Evolutionary conservation across 495 filamentous ascomycete genomes (phyloP).

Genomic region (Lepidopterella palustris): DNA sequence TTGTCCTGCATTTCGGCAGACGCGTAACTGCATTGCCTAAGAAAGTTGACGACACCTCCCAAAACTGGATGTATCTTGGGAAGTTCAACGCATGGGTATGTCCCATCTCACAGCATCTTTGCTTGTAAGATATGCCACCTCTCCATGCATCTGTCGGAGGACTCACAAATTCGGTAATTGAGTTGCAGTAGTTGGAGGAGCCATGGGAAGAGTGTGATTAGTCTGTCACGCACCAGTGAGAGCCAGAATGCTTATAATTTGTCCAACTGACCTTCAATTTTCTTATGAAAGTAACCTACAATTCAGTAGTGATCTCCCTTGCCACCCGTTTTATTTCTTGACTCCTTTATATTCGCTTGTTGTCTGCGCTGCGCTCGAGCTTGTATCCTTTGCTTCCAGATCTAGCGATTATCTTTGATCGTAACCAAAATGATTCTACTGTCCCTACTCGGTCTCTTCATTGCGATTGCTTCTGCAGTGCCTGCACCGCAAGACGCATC

Average conservation of each 20-base stretch:
- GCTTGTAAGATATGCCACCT: background rate
- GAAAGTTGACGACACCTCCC: background rate
- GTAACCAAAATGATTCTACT: conserved; percentile 9
- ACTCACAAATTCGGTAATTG: background rate
- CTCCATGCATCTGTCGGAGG: background rate
- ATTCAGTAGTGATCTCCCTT: background rate
- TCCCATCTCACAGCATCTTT: background rate
- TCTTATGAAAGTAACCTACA: background rate
- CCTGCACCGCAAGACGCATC: conserved; percentile 9
- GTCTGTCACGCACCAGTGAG: background rate
- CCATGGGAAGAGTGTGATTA: background rate
- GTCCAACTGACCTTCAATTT: background rate
- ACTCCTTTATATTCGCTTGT: background rate
- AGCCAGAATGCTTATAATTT: background rate
- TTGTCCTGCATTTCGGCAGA: background rate
- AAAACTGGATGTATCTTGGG: background rate
- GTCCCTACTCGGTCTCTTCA: background rate
- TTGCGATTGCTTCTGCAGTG: conserved; percentile 7
- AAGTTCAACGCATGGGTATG: background rate
- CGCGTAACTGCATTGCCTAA: background rate
- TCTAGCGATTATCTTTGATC: background rate
- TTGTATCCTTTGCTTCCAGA: background rate
- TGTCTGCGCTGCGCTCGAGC: background rate
- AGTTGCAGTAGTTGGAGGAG: background rate
- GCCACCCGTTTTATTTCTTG: background rate